Percentiles rank a stretch among this genome's conserved stretches.
phyloP scores from a whole-genome alignment of 306 rosid species.

The Prunus kanzakura region DNA sequence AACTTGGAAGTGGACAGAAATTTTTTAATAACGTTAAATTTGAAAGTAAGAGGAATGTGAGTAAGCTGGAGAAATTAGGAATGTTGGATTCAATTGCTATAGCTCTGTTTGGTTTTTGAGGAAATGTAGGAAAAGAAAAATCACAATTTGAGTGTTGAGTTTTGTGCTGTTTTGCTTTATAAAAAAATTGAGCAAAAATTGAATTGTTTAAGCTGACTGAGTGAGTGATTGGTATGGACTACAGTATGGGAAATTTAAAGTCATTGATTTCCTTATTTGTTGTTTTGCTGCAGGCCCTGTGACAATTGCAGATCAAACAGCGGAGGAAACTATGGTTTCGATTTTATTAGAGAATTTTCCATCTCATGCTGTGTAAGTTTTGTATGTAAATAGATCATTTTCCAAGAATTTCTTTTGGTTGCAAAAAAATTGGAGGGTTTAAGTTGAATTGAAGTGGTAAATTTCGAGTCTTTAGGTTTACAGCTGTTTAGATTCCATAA shows the following conservation, averaged over 20 bases:
- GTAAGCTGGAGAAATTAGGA: neutral
- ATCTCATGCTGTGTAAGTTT: constrained; percentile 76
- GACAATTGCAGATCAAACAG: constrained; percentile 82
- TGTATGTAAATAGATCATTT: neutral
- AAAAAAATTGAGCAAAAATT: neutral
- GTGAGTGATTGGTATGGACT: neutral
- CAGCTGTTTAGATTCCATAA: neutral
- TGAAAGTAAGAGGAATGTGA: neutral
- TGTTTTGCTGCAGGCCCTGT: constrained; percentile 67
- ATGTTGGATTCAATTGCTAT: neutral
- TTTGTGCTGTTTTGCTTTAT: neutral
- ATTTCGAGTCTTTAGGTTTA: neutral
- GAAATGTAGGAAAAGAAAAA: neutral
- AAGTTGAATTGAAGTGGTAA: neutral
- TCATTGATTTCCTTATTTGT: neutral
- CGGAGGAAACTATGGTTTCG: constrained; percentile 89
- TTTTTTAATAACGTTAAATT: neutral
- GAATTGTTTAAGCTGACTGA: neutral
- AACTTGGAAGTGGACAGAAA: neutral
- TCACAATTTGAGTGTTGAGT: neutral
- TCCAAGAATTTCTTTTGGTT: too few relatives aligned
- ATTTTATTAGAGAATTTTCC: constrained; percentile 56
- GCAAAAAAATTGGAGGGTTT: too few relatives aligned
- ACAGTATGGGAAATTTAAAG: neutral
- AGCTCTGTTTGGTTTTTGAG: neutral